These are phyloP conservation scores for Brasenia schreberi DNA, from an alignment of 164 flowering plant species.

Conservation along the genomic window DNA sequence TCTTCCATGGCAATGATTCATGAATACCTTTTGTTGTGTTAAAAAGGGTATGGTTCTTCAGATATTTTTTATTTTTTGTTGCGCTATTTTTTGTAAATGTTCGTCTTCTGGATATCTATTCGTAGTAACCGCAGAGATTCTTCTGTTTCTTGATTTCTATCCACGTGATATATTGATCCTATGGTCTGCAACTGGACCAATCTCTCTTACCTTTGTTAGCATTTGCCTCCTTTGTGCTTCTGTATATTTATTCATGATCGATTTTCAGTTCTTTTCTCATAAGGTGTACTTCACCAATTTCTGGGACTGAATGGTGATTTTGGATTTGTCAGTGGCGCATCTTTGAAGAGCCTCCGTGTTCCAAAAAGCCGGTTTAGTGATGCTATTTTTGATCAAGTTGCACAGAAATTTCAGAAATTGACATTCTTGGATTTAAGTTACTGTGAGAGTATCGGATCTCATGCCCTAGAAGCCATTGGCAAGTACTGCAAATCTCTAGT, in stretches of 20 bases:
- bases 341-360: slow-evolving; percentile 40
- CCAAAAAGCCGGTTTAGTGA: slow-evolving; percentile 49
- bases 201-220: not conserved
- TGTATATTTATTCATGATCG: not conserved
- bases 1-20: too few species aligned
- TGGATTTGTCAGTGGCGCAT: slow-evolving; percentile 37
- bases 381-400: slow-evolving; percentile 38
- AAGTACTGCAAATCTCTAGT: slow-evolving; percentile 42
- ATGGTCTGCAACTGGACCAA: not conserved
- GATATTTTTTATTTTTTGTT: too few species aligned
- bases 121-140: not conserved
- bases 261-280: not conserved
- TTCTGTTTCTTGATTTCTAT: not conserved
- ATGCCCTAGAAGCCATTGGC: slow-evolving; percentile 46
- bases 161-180: not conserved
- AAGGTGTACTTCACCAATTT: not conserved
- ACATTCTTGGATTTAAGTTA: slow-evolving; percentile 52
- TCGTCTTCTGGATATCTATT: not conserved
- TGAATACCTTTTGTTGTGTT: too few species aligned
- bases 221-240: not conserved
- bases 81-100: not conserved
- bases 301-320: not conserved
- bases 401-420: slow-evolving; percentile 28
- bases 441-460: slow-evolving; percentile 35
- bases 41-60: too few species aligned